Percentiles rank a stretch among this genome's conserved stretches.
phyloP scores from a whole-genome alignment of 257 asterid genomes.

The Fraxinus excelsior region DNA sequence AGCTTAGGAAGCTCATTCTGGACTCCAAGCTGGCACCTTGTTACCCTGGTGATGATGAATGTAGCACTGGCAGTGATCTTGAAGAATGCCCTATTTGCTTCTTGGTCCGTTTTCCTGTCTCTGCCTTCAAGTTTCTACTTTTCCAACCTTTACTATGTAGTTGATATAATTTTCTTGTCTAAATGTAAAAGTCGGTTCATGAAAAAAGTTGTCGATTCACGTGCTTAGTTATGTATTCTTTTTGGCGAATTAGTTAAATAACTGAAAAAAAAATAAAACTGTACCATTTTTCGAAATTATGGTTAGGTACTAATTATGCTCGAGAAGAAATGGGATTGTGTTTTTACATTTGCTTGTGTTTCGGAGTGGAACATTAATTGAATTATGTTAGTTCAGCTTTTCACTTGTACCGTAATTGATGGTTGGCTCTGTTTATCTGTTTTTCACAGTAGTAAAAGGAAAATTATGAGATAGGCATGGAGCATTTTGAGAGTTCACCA shows the following conservation, averaged over 20 bases:
- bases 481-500: background rate
- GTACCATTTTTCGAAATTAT: background rate
- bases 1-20: slow-evolving; percentile 90
- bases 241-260: background rate
- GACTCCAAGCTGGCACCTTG: slow-evolving; percentile 98
- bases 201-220: background rate
- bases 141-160: background rate
- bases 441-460: slow-evolving; percentile 12
- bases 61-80: slow-evolving; percentile 66
- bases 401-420: background rate
- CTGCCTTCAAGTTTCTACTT: background rate
- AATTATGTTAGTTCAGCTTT: background rate
- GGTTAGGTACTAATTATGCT: background rate
- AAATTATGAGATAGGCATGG: slow-evolving; percentile 2
- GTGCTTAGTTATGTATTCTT: background rate
- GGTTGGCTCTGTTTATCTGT: slow-evolving; percentile 6
- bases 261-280: background rate
- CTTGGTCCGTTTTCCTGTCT: slow-evolving; percentile 62
- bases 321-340: slow-evolving; percentile 1
- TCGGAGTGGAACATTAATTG: slow-evolving; percentile 13
- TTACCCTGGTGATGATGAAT: slow-evolving; percentile 97
- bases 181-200: background rate
- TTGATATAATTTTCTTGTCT: background rate
- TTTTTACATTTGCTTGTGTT: slow-evolving; percentile 3
- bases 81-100: slow-evolving; percentile 99